Percentiles rank a stretch among this genome's conserved stretches.
These are phyloP conservation scores for Cutaneotrichosporon cavernicola DNA, from an alignment of 1,284 basidiomycete species.

Conservation along the genomic window DNA sequence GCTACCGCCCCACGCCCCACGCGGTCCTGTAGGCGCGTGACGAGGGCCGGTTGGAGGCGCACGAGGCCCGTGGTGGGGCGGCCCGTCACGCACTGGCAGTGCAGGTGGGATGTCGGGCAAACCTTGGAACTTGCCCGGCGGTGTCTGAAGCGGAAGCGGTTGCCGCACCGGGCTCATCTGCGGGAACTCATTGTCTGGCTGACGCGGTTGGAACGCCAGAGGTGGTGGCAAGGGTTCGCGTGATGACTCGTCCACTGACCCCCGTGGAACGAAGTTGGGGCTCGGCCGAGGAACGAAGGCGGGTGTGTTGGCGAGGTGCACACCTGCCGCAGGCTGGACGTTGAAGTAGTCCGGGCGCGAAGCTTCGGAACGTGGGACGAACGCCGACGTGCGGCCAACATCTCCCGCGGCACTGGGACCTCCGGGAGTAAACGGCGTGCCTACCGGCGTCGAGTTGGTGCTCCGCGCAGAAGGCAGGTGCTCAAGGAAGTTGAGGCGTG, in stretches of 20 bases:
- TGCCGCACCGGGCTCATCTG: constrained; percentile 16
- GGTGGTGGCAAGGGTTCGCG: constrained; percentile 8
- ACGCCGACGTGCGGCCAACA: constrained; percentile 18
- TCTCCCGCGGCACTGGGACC: constrained; percentile 2
- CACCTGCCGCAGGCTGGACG: constrained; percentile 6
- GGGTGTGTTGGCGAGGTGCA: background rate
- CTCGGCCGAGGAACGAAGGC: constrained; percentile 22
- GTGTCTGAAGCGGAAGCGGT: constrained; percentile 19
- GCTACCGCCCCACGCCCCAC: constrained; percentile 18
- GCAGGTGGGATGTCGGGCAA: constrained; percentile 26
- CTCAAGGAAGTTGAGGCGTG: constrained; percentile 36
- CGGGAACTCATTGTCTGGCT: constrained; percentile 5
- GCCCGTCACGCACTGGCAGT: constrained; percentile 19
- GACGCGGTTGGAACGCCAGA: constrained; percentile 13
- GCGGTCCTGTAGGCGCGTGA: constrained; percentile 23
- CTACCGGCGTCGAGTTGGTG: constrained; percentile 5
- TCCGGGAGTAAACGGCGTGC: constrained; percentile 8
- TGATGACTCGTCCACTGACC: constrained; percentile 7
- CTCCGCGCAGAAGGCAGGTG: constrained; percentile 31
- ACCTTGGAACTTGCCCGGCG: constrained; percentile 15
- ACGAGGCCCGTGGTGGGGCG: constrained; percentile 21
- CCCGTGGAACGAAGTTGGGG: constrained; percentile 22
- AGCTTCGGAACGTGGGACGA: constrained; percentile 19
- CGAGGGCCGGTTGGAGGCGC: constrained; percentile 25
- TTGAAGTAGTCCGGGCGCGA: constrained; percentile 32